Conservation (phyloP, 2,329 filamentous ascomycete species). For the Tolypocladium inflatum region DNA sequence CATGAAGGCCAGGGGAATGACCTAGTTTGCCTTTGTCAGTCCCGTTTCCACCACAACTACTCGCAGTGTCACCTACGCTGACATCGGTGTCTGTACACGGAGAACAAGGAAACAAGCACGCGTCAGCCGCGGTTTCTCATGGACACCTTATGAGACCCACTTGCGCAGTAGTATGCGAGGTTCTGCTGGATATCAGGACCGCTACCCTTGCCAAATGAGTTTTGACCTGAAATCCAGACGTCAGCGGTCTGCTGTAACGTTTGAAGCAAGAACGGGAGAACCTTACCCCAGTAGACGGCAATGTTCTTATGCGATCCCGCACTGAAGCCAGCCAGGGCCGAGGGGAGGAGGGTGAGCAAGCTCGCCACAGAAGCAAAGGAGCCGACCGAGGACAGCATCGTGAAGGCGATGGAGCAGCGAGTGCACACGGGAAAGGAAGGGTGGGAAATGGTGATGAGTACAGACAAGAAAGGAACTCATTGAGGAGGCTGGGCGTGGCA, state of each 20-base stretch:
- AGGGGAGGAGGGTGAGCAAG: conserved; percentile 15
- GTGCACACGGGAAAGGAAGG: not conserved
- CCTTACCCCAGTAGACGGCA: conserved; percentile 56
- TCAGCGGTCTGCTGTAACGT: not conserved
- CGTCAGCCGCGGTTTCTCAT: not conserved
- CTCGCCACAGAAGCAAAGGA: conserved; percentile 9
- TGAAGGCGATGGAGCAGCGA: not conserved
- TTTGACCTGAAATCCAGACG: conserved; percentile 36
- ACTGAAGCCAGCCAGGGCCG: conserved; percentile 32
- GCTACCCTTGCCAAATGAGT: conserved; percentile 41
- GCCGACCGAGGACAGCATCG: conserved; percentile 5
- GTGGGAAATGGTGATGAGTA: not conserved
- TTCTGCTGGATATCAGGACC: conserved; percentile 40
- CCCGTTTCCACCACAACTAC: not conserved
- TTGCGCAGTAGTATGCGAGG: conserved; percentile 48
- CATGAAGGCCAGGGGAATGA: conserved; percentile 57
- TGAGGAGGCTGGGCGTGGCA: not conserved
- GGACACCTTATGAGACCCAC: conserved; percentile 25
- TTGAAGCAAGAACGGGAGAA: not conserved
- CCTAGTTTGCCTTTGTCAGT: conserved; percentile 11
- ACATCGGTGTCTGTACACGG: conserved; percentile 29
- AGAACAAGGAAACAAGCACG: conserved; percentile 2
- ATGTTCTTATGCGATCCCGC: conserved; percentile 40
- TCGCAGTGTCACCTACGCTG: conserved; percentile 24
- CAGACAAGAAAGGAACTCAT: not conserved